Conservation (phyloP, 2,329 filamentous ascomycete genomes). For the Hypoxylon sp. region DNA sequence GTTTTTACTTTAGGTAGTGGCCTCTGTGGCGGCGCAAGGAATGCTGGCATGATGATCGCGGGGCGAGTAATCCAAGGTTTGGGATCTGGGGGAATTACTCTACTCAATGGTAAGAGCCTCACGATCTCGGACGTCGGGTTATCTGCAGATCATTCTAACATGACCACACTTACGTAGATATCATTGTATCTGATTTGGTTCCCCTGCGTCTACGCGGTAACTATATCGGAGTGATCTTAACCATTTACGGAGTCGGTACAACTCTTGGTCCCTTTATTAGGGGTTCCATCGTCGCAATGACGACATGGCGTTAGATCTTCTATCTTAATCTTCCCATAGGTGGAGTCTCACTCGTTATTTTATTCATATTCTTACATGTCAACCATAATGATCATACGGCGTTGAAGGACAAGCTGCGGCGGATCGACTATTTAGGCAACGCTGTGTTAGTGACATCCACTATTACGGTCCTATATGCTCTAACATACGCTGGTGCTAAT, state of each 20-base stretch:
- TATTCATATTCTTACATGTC: slow-evolving; percentile 41
- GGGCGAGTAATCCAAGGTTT: slow-evolving; percentile 65
- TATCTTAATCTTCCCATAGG: slow-evolving; percentile 54
- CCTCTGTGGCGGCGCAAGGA: slow-evolving; percentile 64
- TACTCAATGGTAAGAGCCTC: slow-evolving; percentile 27
- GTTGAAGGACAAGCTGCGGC: slow-evolving; percentile 30
- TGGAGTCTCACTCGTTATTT: slow-evolving; percentile 48
- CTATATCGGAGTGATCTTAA: slow-evolving; percentile 39
- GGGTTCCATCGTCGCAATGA: slow-evolving; percentile 35
- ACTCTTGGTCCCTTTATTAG: slow-evolving; percentile 45
- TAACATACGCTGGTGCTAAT: slow-evolving; percentile 31
- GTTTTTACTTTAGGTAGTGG: slow-evolving; percentile 68
- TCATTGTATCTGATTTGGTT: slow-evolving; percentile 45
- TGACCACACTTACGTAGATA: slow-evolving; percentile 40
- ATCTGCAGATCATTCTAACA: not conserved
- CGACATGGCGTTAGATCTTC: slow-evolving; percentile 49
- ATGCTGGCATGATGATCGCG: slow-evolving; percentile 63
- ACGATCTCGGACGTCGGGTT: not conserved
- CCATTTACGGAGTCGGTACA: slow-evolving; percentile 31
- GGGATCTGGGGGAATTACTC: slow-evolving; percentile 56
- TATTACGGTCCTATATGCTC: slow-evolving; percentile 28
- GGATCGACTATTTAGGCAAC: slow-evolving; percentile 46
- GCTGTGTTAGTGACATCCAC: slow-evolving; percentile 30
- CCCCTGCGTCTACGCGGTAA: slow-evolving; percentile 35
- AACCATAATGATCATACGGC: slow-evolving; percentile 30